phyloP scores from a whole-genome alignment of 2,329 filamentous ascomycete genomes.

The Colletotrichum limetticola region DNA sequence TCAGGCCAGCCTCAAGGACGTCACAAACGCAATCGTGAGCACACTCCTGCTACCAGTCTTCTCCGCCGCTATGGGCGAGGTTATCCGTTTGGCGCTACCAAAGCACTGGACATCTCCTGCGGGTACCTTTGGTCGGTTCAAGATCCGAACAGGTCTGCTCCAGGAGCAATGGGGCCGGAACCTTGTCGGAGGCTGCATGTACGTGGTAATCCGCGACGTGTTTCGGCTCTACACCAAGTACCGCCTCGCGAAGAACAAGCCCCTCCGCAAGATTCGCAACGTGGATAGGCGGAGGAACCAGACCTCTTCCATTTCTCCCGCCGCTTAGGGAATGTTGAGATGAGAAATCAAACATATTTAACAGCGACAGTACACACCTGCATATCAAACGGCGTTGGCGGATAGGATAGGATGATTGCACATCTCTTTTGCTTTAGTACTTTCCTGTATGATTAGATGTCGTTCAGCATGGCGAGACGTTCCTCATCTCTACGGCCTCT shows the following conservation, averaged over 20 bases:
- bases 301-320: neutral
- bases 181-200: slow-evolving; percentile 87
- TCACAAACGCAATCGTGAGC: slow-evolving; percentile 62
- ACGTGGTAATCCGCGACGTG: slow-evolving; percentile 82
- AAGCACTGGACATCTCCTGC: slow-evolving; percentile 67
- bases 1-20: slow-evolving; percentile 50
- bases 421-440: neutral
- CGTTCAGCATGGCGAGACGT: neutral
- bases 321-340: too few relatives aligned
- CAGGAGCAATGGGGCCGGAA: slow-evolving; percentile 91
- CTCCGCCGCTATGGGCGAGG: slow-evolving; percentile 80
- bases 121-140: slow-evolving; percentile 40
- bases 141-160: slow-evolving; percentile 70
- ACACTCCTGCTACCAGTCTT: slow-evolving; percentile 83
- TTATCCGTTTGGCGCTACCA: slow-evolving; percentile 77
- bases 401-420: neutral
- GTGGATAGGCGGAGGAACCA: slow-evolving; percentile 57
- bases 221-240: slow-evolving; percentile 73
- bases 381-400: slow-evolving; percentile 20
- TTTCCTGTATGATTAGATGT: neutral
- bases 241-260: slow-evolving; percentile 66
- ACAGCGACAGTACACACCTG: slow-evolving; percentile 3
- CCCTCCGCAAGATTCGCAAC: slow-evolving; percentile 65
- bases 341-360: neutral
- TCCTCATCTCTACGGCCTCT: neutral